phyloP scores from a whole-genome alignment of 1,284 basidiomycete species.

The Ceratobasidium sp. region DNA sequence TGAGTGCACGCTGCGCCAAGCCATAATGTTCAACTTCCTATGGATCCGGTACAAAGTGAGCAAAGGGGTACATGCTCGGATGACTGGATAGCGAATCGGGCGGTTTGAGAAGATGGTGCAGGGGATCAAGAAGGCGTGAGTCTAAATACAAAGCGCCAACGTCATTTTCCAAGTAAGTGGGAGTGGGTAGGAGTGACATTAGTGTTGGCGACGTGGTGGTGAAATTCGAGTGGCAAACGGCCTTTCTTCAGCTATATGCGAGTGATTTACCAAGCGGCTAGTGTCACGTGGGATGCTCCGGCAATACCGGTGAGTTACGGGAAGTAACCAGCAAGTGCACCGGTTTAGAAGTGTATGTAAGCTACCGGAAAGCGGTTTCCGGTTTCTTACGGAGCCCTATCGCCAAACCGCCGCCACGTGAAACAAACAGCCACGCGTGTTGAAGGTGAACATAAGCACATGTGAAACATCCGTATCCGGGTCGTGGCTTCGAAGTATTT shows the following conservation, averaged over 20 bases:
- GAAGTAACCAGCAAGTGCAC: constrained; percentile 12
- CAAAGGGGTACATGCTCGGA: not conserved
- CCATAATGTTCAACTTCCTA: not conserved
- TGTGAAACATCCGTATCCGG: not conserved
- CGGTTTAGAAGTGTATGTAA: constrained; percentile 32
- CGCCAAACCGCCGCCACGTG: too few relatives aligned
- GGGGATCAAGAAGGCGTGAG: too few relatives aligned
- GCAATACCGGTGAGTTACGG: constrained; percentile 14
- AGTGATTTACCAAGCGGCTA: not conserved
- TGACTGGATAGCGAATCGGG: not conserved
- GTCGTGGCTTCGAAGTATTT: not conserved
- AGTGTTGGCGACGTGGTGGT: too few relatives aligned
- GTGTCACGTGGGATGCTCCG: not conserved
- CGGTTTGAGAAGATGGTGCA: too few relatives aligned
- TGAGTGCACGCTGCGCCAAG: not conserved
- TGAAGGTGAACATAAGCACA: not conserved
- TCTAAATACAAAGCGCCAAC: too few relatives aligned
- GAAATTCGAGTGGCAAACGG: not conserved
- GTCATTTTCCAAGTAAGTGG: too few relatives aligned
- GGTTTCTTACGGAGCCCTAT: constrained; percentile 31
- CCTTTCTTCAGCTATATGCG: not conserved
- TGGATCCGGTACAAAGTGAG: not conserved
- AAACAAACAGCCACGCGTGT: too few relatives aligned
- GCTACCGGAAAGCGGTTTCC: constrained; percentile 19
- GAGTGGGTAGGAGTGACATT: too few relatives aligned